Conservation (phyloP, 225 moss, liverwort and hornwort genomes). For the Physcomitrium patens region DNA sequence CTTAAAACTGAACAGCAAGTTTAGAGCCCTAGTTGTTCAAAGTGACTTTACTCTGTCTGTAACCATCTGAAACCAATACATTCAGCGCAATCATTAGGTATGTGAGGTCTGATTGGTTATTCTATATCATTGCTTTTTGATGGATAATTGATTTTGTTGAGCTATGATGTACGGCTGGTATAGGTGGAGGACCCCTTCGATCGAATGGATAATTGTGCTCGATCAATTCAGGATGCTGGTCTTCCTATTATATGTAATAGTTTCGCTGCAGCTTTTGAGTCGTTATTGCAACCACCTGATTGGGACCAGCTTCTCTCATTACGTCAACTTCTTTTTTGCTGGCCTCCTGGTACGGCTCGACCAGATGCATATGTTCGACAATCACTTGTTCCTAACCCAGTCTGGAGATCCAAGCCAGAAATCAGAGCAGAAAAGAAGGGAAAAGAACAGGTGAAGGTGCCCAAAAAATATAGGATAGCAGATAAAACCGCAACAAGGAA, state of each 20-base stretch:
- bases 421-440: constrained; percentile 33
- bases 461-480: constrained; percentile 27
- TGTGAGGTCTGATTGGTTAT: background rate
- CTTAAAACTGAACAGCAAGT: constrained; percentile 3
- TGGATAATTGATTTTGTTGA: constrained; percentile 1
- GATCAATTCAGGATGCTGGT: constrained; percentile 48
- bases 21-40: constrained; percentile 5
- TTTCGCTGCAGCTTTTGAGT: constrained; percentile 37
- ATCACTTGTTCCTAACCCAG: constrained; percentile 32
- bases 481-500: constrained; percentile 23
- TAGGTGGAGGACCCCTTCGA: constrained; percentile 61
- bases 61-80: constrained; percentile 8
- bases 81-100: constrained; percentile 4
- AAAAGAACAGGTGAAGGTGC: constrained; percentile 30
- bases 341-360: constrained; percentile 42
- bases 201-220: constrained; percentile 51
- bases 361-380: constrained; percentile 44
- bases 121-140: constrained; percentile 6
- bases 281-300: constrained; percentile 37
- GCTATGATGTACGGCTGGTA: background rate
- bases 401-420: constrained; percentile 41
- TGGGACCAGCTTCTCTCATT: constrained; percentile 37
- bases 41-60: background rate
- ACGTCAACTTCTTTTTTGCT: constrained; percentile 44
- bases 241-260: constrained; percentile 46